phyloP scores from a whole-genome alignment of 2,329 filamentous ascomycete genomes.

The Botrytis galanthina region DNA sequence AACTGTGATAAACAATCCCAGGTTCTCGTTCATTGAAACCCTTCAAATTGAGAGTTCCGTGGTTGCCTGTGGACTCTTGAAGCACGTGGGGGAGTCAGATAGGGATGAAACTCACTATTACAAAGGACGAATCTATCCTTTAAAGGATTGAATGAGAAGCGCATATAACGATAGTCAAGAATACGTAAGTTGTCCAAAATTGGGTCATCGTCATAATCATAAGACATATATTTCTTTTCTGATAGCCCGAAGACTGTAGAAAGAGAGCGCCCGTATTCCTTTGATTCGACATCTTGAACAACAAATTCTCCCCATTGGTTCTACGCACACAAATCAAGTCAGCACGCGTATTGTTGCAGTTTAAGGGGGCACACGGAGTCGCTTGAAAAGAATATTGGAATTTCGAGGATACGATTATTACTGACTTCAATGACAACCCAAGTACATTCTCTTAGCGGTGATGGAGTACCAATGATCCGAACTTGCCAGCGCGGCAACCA shows the following conservation, averaged over 20 bases:
- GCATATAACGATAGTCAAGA: constrained; percentile 90
- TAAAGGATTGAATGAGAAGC: constrained; percentile 84
- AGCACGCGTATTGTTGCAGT: constrained; percentile 24
- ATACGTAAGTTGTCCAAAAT: constrained; percentile 71
- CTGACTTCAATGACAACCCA: constrained; percentile 89
- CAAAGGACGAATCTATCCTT: constrained; percentile 86
- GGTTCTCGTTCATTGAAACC: not conserved
- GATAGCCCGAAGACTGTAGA: constrained; percentile 66
- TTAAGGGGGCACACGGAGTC: not conserved
- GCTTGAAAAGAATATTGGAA: constrained; percentile 3
- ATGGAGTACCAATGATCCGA: constrained; percentile 65
- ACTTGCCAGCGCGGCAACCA: constrained; percentile 92
- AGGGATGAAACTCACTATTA: constrained; percentile 52
- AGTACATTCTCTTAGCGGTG: constrained; percentile 69
- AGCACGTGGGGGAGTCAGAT: not conserved
- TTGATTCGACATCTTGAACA: constrained; percentile 64
- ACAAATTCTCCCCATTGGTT: constrained; percentile 96
- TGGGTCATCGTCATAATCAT: constrained; percentile 75
- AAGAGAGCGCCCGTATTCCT: constrained; percentile 53
- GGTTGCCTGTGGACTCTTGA: not conserved
- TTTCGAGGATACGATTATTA: constrained; percentile 22
- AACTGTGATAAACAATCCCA: not conserved
- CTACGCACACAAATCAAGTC: constrained; percentile 43
- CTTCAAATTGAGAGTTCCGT: not conserved
- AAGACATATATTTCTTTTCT: constrained; percentile 57